Evolutionary conservation across 176 grass and related monocot genomes (phyloP), one percentile per base, ranked within the genome.

Genomic region (Triticum timopheevii): DNA sequence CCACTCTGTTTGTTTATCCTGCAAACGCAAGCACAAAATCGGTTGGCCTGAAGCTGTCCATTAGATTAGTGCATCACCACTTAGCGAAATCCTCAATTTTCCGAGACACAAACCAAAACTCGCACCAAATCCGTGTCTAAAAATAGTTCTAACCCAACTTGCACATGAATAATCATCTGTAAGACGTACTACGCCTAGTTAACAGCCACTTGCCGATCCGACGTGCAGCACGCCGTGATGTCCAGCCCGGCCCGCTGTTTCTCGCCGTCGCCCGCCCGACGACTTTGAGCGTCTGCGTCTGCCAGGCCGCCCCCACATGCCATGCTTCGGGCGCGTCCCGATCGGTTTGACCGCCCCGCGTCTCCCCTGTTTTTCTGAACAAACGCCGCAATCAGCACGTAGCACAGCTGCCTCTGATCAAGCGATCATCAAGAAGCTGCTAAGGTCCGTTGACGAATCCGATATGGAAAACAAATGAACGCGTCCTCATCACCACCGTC

Each of bases 361-460:
- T 61, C 22, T 88, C 68, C 50, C 50, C 50, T 54, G 28, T 23
- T 36, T 2, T 76, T 84, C 50, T 62, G 69, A 69, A 81, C n/a
- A 40, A 36, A 73, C 30, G 81, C 19, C 40, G 69, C 69, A 87
- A 80, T 39, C 76, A 40, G 10, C 17, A 45, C 22, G 89, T 73
- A 13, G 13, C 13, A 19, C 22, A 42, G 89, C 69, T 81, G 61
- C 82, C 34, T 22, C 62, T 77, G 77, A 71, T 10, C 61, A 45
- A 66, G 61, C 42, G 15, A 65, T 31, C 83, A 66, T 50, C 61
- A 34, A 58, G 61, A 31, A 84, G 30, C 31, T 20, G 47, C 62
- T 38, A 77, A 77, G 0, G 69, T 38, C 33, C 70, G 70, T 85
- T 85, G 90, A 91, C 90, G 30, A 91, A 81, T 10, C 17, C 17